Evolutionary conservation across 371 early-diverging fungal species (phyloP), one percentile per base, ranked within the genome.

Genomic region (Umbelopsis sp.): DNA sequence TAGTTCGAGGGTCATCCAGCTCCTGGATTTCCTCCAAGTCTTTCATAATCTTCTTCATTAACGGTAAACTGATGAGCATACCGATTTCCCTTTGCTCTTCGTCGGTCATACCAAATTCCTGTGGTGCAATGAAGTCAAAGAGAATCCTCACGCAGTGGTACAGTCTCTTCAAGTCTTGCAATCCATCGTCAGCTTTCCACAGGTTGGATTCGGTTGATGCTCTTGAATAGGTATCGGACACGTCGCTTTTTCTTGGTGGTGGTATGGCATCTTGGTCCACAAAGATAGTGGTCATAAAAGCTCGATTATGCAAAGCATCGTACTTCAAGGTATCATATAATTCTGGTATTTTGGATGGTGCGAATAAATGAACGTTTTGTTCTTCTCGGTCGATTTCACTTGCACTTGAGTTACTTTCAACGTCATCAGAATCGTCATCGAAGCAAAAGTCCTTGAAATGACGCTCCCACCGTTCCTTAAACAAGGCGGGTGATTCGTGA

Each of bases 401-500:
- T 29, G 29, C 14, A 18, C 57, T 57, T 16, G 57, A 32, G 25
- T 29, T 57, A 29, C 57, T 57, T 57, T 57, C 57, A 18, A 57
- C 18, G 29, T 57, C 80, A 71, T 87, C 77, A 25, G 70, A 63
- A 44, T 72, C 76, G 32, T 84, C 85, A 1, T 85, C 87, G 66
- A 91, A 89, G 65, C 92, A 92, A 76, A 97, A 96, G 50, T 96
- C 95, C 29, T 82, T 76, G 72, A 98, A 94, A 63, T 96, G 87
- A 75, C 95, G 95, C 74, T 96, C 96, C 99, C 99, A 98, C 16
- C 99, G 89, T 80, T 98, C 99, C 69, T 86, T 85, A 73, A 94
- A 94, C 25, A 93, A 74, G 2, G 82, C 73, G 1, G 92, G 91
- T 24, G 87, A 88, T 70, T 94, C 95, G 69, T 83, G 83, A 67